A percentile compares a stretch with the other conserved stretches of the same genome.
Evolutionary conservation across 2,329 filamentous ascomycete species (phyloP).

Genomic region (Nothophoma quercina): DNA sequence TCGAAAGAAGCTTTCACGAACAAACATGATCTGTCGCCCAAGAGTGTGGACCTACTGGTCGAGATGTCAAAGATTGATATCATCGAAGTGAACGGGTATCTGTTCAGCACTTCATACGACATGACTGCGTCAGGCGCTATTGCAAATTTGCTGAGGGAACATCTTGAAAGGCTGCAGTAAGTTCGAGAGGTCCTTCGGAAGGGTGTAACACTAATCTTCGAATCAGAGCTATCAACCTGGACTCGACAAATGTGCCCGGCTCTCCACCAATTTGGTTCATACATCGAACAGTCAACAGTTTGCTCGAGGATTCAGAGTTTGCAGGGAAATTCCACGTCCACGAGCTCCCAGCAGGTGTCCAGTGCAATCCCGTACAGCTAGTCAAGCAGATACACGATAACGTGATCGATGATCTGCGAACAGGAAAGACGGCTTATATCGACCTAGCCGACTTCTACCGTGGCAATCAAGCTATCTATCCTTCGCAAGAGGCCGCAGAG

Average conservation of each 20-base stretch:
- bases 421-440: slow-evolving; percentile 30
- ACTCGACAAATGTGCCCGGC: slow-evolving; percentile 26
- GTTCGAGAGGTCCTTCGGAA: slow-evolving; percentile 1
- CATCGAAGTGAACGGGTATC: slow-evolving; percentile 23
- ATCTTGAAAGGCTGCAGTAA: slow-evolving; percentile 25
- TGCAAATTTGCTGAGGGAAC: slow-evolving; percentile 13
- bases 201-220: slow-evolving; percentile 2
- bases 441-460: slow-evolving; percentile 28
- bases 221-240: slow-evolving; percentile 24
- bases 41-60: slow-evolving; percentile 33
- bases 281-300: slow-evolving; percentile 16
- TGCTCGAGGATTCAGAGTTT: slow-evolving; percentile 17
- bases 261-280: slow-evolving; percentile 38
- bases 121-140: slow-evolving; percentile 15
- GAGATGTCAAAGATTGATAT: slow-evolving; percentile 19
- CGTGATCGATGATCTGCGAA: slow-evolving; percentile 24
- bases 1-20: slow-evolving; percentile 27
- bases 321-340: slow-evolving; percentile 25
- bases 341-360: slow-evolving; percentile 19
- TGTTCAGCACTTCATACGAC: slow-evolving; percentile 29
- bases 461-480: slow-evolving; percentile 27
- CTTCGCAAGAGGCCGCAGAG: slow-evolving; percentile 22
- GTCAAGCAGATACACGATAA: slow-evolving; percentile 27
- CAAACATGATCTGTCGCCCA: slow-evolving; percentile 31
- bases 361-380: slow-evolving; percentile 33